Evolutionary conservation across 257 asterid genomes (phyloP).

Genomic region (Osmanthus fragrans): DNA sequence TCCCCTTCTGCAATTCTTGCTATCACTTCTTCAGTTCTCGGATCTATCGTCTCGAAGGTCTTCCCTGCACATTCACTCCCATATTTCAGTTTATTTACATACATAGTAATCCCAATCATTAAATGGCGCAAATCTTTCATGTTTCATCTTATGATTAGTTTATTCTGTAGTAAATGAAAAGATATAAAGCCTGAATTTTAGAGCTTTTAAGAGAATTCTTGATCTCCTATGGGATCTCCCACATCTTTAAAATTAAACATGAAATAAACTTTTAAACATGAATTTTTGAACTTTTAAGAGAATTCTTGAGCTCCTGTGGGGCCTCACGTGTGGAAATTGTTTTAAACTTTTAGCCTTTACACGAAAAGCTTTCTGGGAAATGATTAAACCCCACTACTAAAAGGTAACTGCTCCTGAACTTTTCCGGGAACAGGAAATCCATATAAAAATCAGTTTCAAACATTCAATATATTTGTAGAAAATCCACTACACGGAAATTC

Average conservation of each 20-base stretch:
- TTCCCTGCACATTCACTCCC: conserved; percentile 34
- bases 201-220: not conserved
- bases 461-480: not conserved
- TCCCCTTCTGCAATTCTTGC: conserved; percentile 53
- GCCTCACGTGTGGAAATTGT: not conserved
- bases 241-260: not conserved
- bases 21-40: conserved; percentile 47
- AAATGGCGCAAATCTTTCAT: not conserved
- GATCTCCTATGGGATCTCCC: not conserved
- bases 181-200: no score
- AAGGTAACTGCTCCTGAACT: not conserved
- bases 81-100: not conserved
- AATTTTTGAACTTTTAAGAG: no score
- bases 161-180: not conserved
- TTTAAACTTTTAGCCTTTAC: not conserved
- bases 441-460: not conserved
- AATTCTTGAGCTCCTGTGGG: no score
- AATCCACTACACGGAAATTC: not conserved
- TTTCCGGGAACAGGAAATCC: not conserved
- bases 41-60: conserved; percentile 52
- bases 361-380: not conserved
- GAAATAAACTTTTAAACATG: no score
- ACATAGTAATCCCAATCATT: not conserved
- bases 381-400: not conserved
- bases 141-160: not conserved